Evolutionary conservation across 805 yeast species (phyloP), one percentile per base, ranked within the genome.

Genomic region (Metschnikowia lochheadii): DNA sequence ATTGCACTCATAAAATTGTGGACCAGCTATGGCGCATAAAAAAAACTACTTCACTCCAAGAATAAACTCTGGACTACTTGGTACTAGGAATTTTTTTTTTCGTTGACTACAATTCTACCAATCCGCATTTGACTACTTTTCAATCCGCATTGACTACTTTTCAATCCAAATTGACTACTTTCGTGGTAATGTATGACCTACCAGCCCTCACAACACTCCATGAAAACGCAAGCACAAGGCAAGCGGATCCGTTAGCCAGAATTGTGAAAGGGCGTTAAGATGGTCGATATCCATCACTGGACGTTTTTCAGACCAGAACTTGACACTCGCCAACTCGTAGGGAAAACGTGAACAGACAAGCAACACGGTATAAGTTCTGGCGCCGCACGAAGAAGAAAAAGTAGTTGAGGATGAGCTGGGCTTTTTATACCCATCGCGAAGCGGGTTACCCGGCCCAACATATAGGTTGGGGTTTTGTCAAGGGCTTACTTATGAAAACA

Each of bases 1-100:
- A 82, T 87, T 65, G 89, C 89, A 3, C 59, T 85, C 31, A 65
- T 82, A 32, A 72, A 84, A 52, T 72, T 70, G 8, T 52, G 58
- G 44, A 39, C 53, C 11, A 45, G 45, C 13, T 52, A 52, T 21
- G 46, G 52, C 20, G 4, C 31, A 26, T 32, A 18, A 26, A 26
- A 4, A 26, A 26, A 26, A 8, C 29, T 26, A 26, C 29, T 21
- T 21, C 23, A 21, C 6, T 1, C 6, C 7, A 21, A 21, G 29
- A 26, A 26, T 8, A 26, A 26, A 10, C 8, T 26, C 29, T 26
- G 29, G 0, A 8, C 29, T 10, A 26, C 11, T 26, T 26, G 29
- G 29, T 0, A 8, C 13, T 8, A 26, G 11, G 11, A 8, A 26
- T 26, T 8, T 26, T 26, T 10, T 26, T 21, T 21, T 18, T 18